These are phyloP conservation scores for Tetratostichococcus sp. DNA, from an alignment of 139 green algal species.

Conservation along the genomic window DNA sequence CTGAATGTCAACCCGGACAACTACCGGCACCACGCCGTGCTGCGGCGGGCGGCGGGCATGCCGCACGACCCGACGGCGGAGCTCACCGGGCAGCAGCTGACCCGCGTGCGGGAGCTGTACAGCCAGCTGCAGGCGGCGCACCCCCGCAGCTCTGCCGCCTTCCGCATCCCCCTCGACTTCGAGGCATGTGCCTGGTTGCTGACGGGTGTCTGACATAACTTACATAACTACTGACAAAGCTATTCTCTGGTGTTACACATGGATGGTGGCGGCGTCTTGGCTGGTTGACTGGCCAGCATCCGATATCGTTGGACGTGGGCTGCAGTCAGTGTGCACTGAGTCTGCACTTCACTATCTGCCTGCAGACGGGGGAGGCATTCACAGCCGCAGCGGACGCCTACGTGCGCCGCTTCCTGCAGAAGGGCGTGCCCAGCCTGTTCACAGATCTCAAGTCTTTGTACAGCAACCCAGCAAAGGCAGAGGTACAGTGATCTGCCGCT, in stretches of 20 bases:
- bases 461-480: constrained; percentile 18
- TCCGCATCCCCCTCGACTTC: constrained; percentile 90
- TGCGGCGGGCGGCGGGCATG: constrained; percentile 56
- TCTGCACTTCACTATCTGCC: not conserved
- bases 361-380: constrained; percentile 67
- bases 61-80: not conserved
- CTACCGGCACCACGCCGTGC: constrained; percentile 66
- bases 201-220: too few species aligned
- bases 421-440: constrained; percentile 95
- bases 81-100: constrained; percentile 35
- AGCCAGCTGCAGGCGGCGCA: constrained; percentile 56
- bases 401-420: constrained; percentile 60
- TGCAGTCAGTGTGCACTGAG: too few species aligned
- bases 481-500: constrained; percentile 8
- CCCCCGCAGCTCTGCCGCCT: constrained; percentile 50
- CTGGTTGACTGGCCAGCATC: too few species aligned
- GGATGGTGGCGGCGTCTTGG: too few species aligned
- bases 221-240: too few species aligned
- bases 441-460: constrained; percentile 85
- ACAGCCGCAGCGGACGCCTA: constrained; percentile 60
- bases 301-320: too few species aligned
- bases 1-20: constrained; percentile 77
- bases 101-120: constrained; percentile 67
- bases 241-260: too few species aligned
- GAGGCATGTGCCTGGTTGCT: constrained; percentile 1